phyloP scores from a whole-genome alignment of 1,284 basidiomycete genomes.

The Trichosporon sp. region DNA sequence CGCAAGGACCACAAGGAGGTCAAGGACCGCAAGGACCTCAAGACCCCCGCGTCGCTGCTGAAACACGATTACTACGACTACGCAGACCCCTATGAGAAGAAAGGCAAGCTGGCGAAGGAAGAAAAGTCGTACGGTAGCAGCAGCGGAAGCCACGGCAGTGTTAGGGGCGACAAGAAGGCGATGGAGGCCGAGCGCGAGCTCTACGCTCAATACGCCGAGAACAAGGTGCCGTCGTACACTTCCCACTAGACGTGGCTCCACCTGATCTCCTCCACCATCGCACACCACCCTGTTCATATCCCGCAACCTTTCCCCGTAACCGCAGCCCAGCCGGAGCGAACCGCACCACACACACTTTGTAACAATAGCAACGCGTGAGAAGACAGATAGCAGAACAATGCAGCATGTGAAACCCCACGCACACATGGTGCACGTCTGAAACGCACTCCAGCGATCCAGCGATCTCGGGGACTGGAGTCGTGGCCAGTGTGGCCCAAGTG shows the following conservation, averaged over 20 bases:
- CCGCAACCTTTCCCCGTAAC: not conserved
- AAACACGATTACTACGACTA: slow-evolving; percentile 7
- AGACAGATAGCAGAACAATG: not conserved
- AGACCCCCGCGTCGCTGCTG: slow-evolving; percentile 1
- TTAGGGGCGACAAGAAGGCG: not conserved
- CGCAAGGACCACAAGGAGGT: not conserved
- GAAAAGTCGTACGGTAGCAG: not conserved
- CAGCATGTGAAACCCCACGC: not conserved
- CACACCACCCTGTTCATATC: not conserved
- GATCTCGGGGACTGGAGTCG: not conserved
- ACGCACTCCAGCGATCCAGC: not conserved
- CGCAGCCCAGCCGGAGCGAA: no score
- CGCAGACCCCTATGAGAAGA: not conserved
- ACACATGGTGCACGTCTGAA: not conserved
- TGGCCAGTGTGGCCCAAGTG: not conserved
- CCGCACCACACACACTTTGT: not conserved
- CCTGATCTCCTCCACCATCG: not conserved
- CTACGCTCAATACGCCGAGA: not conserved
- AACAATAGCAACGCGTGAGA: not conserved
- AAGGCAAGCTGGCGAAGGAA: not conserved
- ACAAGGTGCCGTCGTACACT: not conserved
- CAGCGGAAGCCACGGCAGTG: not conserved
- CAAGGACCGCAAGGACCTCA: not conserved
- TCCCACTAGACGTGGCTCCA: not conserved
- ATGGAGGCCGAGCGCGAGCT: slow-evolving; percentile 11